Percentiles rank a stretch among this genome's conserved stretches.
These are phyloP conservation scores for Rhizoclosmatium globosum DNA, from an alignment of 192 early-diverging fungal genomes.

Conservation along the genomic window DNA sequence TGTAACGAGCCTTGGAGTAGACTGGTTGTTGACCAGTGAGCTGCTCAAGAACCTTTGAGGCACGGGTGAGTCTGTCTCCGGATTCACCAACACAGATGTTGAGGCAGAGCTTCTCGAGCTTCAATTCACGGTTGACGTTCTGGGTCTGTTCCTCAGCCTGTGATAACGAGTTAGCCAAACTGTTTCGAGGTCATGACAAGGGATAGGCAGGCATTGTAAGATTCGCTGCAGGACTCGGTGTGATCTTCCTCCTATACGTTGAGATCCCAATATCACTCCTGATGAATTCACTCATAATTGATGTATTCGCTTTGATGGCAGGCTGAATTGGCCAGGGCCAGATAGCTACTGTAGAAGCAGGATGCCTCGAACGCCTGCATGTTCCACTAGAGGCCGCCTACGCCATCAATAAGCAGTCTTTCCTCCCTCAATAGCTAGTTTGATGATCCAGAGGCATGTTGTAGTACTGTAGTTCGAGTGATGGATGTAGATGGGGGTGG, in stretches of 20 bases:
- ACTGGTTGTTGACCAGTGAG: slow-evolving; percentile 99
- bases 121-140: slow-evolving; percentile 97
- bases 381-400: too few relatives aligned
- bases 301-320: too few relatives aligned
- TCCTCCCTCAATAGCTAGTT: too few relatives aligned
- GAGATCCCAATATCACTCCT: too few relatives aligned
- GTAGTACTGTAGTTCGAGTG: too few relatives aligned
- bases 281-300: too few relatives aligned
- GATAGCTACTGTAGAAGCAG: too few relatives aligned
- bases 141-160: slow-evolving; percentile 73
- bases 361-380: too few relatives aligned
- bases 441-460: too few relatives aligned
- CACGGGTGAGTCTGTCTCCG: slow-evolving; percentile 99
- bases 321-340: too few relatives aligned
- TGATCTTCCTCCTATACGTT: not conserved
- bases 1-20: slow-evolving; percentile 99
- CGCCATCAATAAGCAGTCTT: too few relatives aligned
- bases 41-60: slow-evolving; percentile 99
- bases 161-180: not conserved
- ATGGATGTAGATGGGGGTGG: too few relatives aligned
- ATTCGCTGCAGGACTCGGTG: not conserved
- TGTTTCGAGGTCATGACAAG: not conserved
- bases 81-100: slow-evolving; percentile 99
- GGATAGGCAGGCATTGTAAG: not conserved
- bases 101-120: slow-evolving; percentile 99